A percentile compares a stretch with the other conserved stretches of the same genome.
Evolutionary conservation across 352 stramenopile species (phyloP).

Genomic region (Phytophthora melonis): DNA sequence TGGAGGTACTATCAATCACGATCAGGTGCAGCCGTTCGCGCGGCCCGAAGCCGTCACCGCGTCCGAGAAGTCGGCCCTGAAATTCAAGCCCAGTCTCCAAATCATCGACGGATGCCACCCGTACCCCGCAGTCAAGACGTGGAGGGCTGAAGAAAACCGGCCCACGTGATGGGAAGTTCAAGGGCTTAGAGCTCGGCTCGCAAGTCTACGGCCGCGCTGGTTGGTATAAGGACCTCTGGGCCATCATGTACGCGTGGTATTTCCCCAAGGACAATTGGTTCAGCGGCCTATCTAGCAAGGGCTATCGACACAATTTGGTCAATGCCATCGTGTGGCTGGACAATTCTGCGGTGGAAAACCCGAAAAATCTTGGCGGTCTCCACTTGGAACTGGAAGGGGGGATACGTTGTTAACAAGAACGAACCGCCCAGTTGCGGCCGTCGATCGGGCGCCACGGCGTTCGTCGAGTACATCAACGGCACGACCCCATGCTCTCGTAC

Average conservation of each 20-base stretch:
- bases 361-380: slow-evolving; percentile 19
- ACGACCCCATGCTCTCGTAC: slow-evolving; percentile 25
- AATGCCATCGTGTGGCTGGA: slow-evolving; percentile 47
- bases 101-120: background rate
- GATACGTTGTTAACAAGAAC: background rate
- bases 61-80: background rate
- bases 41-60: background rate
- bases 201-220: background rate
- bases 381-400: background rate
- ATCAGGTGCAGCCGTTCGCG: background rate
- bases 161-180: background rate
- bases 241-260: slow-evolving; percentile 30
- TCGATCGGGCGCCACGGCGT: background rate
- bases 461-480: slow-evolving; percentile 30
- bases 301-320: slow-evolving; percentile 44
- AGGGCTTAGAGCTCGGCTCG: background rate
- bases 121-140: background rate
- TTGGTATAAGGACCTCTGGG: background rate
- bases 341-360: slow-evolving; percentile 19
- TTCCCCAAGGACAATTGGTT: background rate
- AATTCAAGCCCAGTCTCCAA: background rate
- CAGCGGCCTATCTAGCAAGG: slow-evolving; percentile 3
- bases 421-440: background rate
- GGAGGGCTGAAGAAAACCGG: background rate
- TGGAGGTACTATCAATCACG: background rate